Conservation (phyloP, 352 stramenopile genomes). For the Phytophthora tentaculata region DNA sequence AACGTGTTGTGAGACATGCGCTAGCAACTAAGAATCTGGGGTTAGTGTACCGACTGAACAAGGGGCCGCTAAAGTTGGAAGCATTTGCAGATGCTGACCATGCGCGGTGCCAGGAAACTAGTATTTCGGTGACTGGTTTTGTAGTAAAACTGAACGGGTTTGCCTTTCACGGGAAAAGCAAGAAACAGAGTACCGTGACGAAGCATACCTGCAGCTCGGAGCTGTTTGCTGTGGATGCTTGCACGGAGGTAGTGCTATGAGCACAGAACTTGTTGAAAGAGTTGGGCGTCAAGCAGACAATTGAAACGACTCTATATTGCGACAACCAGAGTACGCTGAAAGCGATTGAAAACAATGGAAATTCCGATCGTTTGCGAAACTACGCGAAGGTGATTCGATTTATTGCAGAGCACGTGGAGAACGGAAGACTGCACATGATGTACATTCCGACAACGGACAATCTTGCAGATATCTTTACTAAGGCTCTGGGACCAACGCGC, state of each 20-base stretch:
- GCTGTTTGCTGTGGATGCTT: neutral
- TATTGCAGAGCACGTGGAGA: neutral
- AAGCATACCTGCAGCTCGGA: constrained; percentile 1
- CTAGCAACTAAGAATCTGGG: neutral
- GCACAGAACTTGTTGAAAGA: neutral
- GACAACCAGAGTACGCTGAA: constrained; percentile 15
- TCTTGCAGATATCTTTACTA: neutral
- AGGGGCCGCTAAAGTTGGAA: neutral
- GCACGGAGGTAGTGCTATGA: neutral
- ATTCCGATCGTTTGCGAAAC: constrained; percentile 9
- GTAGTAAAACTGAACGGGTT: neutral
- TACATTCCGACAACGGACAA: neutral
- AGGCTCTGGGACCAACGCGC: neutral
- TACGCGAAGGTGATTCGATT: constrained; percentile 4
- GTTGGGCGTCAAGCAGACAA: constrained; percentile 1
- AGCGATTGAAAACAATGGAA: constrained; percentile 14
- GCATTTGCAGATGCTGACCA: neutral
- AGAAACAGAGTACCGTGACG: neutral
- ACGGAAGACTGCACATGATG: neutral
- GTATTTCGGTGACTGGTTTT: neutral
- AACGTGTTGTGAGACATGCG: neutral
- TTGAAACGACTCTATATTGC: constrained; percentile 10
- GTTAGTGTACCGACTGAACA: neutral
- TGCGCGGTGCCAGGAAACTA: neutral
- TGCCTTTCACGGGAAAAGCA: neutral